Percentiles rank a stretch among this genome's conserved stretches.
Conservation (phyloP, 805 yeast species). For the Kodamaea leandrae region DNA sequence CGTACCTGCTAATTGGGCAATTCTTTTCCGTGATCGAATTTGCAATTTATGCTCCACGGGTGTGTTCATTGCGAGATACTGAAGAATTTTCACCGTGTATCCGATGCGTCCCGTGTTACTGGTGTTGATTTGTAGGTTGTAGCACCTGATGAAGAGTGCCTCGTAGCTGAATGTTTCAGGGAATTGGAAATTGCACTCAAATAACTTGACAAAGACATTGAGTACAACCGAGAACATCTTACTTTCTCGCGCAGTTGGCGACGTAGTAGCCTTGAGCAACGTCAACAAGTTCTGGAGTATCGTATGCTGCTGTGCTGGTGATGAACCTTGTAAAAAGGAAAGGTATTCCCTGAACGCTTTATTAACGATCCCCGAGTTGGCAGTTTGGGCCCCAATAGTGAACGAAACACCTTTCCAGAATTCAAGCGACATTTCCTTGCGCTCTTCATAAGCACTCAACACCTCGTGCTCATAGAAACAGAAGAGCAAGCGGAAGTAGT, state of each 20-base stretch:
- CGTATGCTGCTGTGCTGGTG: slow-evolving; percentile 10
- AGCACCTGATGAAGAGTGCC: slow-evolving; percentile 45
- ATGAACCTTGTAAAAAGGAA: slow-evolving; percentile 32
- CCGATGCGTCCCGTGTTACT: slow-evolving; percentile 36
- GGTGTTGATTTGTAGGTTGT: slow-evolving; percentile 56
- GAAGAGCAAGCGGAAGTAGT: slow-evolving; percentile 8
- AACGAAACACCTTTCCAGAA: slow-evolving; percentile 58
- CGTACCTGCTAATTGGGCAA: slow-evolving; percentile 23
- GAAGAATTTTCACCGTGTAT: slow-evolving; percentile 44
- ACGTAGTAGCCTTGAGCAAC: slow-evolving; percentile 18
- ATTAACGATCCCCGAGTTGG: slow-evolving; percentile 45
- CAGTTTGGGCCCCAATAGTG: slow-evolving; percentile 55
- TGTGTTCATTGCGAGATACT: slow-evolving; percentile 26
- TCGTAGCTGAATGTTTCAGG: slow-evolving; percentile 28
- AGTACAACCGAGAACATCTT: slow-evolving; percentile 26
- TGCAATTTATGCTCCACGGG: slow-evolving; percentile 8
- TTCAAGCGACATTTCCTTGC: slow-evolving; percentile 21
- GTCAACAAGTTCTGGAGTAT: slow-evolving; percentile 17
- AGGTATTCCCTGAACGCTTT: slow-evolving; percentile 36
- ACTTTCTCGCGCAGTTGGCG: slow-evolving; percentile 16
- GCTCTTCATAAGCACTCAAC: background rate
- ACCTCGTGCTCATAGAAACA: slow-evolving; percentile 7
- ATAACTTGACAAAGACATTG: slow-evolving; percentile 33
- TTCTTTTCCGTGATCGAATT: slow-evolving; percentile 16
- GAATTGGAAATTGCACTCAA: slow-evolving; percentile 36